These are phyloP conservation scores for Fusarium mexicanum DNA, from an alignment of 2,329 filamentous ascomycete species.

Conservation along the genomic window DNA sequence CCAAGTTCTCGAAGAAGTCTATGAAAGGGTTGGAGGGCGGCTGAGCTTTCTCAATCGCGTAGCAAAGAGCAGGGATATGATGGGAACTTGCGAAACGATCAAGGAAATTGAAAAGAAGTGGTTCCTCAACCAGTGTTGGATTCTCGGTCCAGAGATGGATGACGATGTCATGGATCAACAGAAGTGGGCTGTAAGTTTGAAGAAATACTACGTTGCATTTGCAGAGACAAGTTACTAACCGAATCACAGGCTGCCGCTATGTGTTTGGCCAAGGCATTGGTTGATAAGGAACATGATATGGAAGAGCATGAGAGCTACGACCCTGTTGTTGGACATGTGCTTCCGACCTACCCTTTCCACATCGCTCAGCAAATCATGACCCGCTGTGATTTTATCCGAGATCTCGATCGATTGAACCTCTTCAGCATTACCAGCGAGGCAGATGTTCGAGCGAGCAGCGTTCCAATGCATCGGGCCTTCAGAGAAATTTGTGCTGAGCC, in stretches of 20 bases:
- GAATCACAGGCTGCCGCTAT: constrained; percentile 79
- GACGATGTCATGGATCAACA: constrained; percentile 99
- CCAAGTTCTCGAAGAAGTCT: constrained; percentile 77
- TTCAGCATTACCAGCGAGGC: constrained; percentile 92
- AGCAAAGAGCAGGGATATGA: constrained; percentile 86
- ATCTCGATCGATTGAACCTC: constrained; percentile 92
- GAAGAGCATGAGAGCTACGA: constrained; percentile 69
- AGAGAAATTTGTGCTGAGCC: constrained; percentile 79
- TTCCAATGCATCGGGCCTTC: constrained; percentile 96
- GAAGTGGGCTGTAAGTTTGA: constrained; percentile 81
- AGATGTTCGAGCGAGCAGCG: constrained; percentile 89
- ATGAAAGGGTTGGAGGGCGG: constrained; percentile 86
- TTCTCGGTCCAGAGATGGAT: constrained; percentile 80
- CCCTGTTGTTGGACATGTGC: constrained; percentile 72
- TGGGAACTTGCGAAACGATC: constrained; percentile 79
- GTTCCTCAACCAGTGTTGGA: constrained; percentile 81
- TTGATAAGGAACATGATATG: constrained; percentile 79
- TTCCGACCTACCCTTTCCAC: constrained; percentile 84
- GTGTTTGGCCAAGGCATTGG: constrained; percentile 89
- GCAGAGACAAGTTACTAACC: constrained; percentile 11
- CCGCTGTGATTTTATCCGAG: constrained; percentile 90
- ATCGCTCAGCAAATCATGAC: constrained; percentile 94
- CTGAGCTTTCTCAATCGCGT: constrained; percentile 89
- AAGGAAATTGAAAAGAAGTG: constrained; percentile 76
- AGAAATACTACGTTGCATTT: background rate